phyloP scores from a whole-genome alignment of 805 yeast species.

The Saturnispora saitoi region DNA sequence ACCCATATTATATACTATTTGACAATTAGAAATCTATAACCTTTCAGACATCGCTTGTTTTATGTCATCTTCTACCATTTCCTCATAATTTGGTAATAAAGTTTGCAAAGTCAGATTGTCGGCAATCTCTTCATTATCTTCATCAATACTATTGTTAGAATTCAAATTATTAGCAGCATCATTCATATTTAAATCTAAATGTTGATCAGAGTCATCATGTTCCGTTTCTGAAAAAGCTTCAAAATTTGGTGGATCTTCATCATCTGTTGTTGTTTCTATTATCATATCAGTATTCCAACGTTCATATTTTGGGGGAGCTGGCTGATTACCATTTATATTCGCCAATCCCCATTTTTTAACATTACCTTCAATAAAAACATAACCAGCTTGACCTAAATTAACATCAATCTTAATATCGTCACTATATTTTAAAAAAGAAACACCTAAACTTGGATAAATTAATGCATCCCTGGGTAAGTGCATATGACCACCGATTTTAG shows the following conservation, averaged over 20 bases:
- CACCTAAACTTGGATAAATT: constrained; percentile 83
- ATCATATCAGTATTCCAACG: constrained; percentile 70
- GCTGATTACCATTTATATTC: constrained; percentile 77
- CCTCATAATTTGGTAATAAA: constrained; percentile 17
- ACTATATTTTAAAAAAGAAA: constrained; percentile 25
- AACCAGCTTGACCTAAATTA: constrained; percentile 87
- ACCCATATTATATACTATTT: background rate
- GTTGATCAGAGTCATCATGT: constrained; percentile 25
- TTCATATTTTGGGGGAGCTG: constrained; percentile 92
- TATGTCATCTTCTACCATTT: constrained; percentile 13
- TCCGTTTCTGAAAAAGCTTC: constrained; percentile 31
- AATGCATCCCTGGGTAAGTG: constrained; percentile 62
- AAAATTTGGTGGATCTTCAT: constrained; percentile 47
- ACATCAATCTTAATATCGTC: constrained; percentile 79
- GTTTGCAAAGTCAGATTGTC: constrained; percentile 26
- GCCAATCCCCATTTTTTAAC: constrained; percentile 95
- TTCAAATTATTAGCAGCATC: constrained; percentile 3
- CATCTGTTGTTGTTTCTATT: constrained; percentile 49
- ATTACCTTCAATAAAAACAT: constrained; percentile 83
- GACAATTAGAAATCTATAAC: constrained; percentile 1
- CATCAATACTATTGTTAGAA: background rate
- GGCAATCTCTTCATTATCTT: constrained; percentile 5
- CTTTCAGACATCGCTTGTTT: constrained; percentile 14
- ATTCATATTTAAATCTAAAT: constrained; percentile 12
- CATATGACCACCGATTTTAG: constrained; percentile 70